These are phyloP conservation scores for Kregervanrija delftensis DNA, from an alignment of 805 yeast genomes.

Conservation along the genomic window DNA sequence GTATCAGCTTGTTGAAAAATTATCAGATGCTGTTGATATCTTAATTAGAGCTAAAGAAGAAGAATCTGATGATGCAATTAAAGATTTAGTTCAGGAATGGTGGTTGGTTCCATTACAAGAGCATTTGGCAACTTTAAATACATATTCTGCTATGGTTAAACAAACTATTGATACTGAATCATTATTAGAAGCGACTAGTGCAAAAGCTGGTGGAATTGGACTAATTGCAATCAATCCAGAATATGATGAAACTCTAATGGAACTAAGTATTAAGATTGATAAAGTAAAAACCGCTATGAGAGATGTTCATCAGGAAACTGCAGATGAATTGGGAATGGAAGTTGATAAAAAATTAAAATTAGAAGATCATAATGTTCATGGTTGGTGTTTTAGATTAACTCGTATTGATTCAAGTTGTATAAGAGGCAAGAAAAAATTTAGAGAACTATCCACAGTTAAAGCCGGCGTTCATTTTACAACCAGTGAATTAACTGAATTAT, in stretches of 20 bases:
- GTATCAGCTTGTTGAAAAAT: constrained; percentile 66
- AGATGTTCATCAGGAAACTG: constrained; percentile 54
- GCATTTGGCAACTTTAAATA: constrained; percentile 45
- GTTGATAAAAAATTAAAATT: constrained; percentile 82
- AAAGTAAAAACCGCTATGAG: constrained; percentile 47
- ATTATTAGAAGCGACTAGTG: constrained; percentile 64
- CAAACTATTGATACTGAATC: constrained; percentile 86
- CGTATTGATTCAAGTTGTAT: constrained; percentile 80
- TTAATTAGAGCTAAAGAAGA: constrained; percentile 39
- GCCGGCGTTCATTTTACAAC: constrained; percentile 95
- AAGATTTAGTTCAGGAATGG: constrained; percentile 33
- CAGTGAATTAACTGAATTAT: constrained; percentile 48
- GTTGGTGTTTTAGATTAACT: constrained; percentile 93
- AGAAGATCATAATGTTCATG: constrained; percentile 81
- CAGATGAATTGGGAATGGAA: constrained; percentile 73
- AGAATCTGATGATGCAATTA: constrained; percentile 16
- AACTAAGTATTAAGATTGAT: constrained; percentile 53
- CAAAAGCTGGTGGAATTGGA: constrained; percentile 17
- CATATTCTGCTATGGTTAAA: constrained; percentile 81
- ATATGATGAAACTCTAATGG: constrained; percentile 70
- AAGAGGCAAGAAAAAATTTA: constrained; percentile 49
- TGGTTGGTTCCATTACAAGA: constrained; percentile 58
- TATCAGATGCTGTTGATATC: constrained; percentile 62
- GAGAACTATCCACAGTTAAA: constrained; percentile 84
- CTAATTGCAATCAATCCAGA: constrained; percentile 77